Evolutionary conservation across 1,284 basidiomycete species (phyloP).

Genomic region (Ceratobasidium sp.): DNA sequence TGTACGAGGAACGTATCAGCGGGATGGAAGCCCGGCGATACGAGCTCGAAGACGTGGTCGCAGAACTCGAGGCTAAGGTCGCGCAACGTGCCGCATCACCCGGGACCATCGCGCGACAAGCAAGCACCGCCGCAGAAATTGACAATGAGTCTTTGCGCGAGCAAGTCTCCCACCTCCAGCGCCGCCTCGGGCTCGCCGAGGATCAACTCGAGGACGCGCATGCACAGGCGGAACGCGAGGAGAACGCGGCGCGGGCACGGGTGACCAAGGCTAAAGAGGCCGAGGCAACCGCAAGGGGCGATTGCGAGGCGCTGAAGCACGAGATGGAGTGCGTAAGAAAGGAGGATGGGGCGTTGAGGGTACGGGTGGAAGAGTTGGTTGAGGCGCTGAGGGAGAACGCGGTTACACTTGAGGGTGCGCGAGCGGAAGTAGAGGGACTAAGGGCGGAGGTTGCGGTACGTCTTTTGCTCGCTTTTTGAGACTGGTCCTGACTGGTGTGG

Average conservation of each 20-base stretch:
- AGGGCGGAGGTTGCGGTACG: slow-evolving; percentile 81
- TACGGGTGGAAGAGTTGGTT: slow-evolving; percentile 82
- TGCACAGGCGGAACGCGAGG: slow-evolving; percentile 77
- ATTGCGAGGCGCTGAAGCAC: slow-evolving; percentile 69
- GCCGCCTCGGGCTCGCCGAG: slow-evolving; percentile 79
- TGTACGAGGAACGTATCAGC: slow-evolving; percentile 89
- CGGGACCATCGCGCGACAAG: slow-evolving; percentile 56
- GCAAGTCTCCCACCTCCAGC: slow-evolving; percentile 86
- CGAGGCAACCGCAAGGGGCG: slow-evolving; percentile 76
- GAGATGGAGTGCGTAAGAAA: slow-evolving; percentile 72
- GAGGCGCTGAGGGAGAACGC: slow-evolving; percentile 89
- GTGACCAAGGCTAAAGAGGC: slow-evolving; percentile 79
- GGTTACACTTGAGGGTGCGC: slow-evolving; percentile 89
- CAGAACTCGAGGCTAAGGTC: slow-evolving; percentile 68
- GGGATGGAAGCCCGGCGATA: slow-evolving; percentile 76
- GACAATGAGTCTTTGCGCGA: slow-evolving; percentile 93
- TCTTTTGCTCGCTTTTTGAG: slow-evolving; percentile 48
- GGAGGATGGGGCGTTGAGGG: slow-evolving; percentile 70
- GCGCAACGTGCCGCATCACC: slow-evolving; percentile 57
- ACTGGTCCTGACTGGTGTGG: slow-evolving; percentile 33
- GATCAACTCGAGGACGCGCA: slow-evolving; percentile 87
- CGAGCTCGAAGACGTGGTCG: slow-evolving; percentile 77
- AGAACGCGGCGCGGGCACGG: slow-evolving; percentile 70
- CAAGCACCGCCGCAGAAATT: slow-evolving; percentile 79
- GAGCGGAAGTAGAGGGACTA: slow-evolving; percentile 88